These are phyloP conservation scores for Schizothecium vesticola DNA, from an alignment of 495 filamentous ascomycete genomes.

Conservation along the genomic window DNA sequence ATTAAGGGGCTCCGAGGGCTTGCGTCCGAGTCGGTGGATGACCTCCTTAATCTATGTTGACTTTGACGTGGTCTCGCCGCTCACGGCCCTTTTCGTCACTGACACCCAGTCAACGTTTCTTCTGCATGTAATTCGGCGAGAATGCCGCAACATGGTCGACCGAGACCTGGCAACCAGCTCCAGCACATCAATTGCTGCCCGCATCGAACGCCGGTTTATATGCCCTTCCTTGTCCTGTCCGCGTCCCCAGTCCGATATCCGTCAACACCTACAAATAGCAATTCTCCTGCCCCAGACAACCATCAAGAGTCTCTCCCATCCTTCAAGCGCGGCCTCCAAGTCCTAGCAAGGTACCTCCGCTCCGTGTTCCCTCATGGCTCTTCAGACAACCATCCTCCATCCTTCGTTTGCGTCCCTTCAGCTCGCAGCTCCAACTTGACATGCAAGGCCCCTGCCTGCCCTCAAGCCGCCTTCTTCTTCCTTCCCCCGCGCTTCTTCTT, in stretches of 20 bases:
- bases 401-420: neutral
- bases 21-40: neutral
- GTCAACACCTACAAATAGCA: neutral
- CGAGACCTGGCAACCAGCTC: neutral
- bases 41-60: neutral
- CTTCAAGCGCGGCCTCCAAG: neutral
- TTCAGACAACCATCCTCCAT: neutral
- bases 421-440: neutral
- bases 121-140: neutral
- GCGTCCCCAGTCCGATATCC: slow-evolving; percentile 4
- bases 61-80: neutral
- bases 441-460: neutral
- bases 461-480: slow-evolving; percentile 36
- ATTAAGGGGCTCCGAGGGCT: neutral
- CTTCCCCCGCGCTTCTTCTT: slow-evolving; percentile 41
- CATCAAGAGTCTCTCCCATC: neutral
- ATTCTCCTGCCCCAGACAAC: neutral
- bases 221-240: neutral
- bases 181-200: neutral
- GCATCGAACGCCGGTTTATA: slow-evolving; percentile 13
- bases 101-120: neutral
- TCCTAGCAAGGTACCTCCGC: neutral
- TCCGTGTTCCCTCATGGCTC: neutral
- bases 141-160: neutral
- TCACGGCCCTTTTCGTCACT: neutral